These are phyloP conservation scores for Athelia sp. DNA, from an alignment of 1,284 basidiomycete genomes.

Conservation along the genomic window DNA sequence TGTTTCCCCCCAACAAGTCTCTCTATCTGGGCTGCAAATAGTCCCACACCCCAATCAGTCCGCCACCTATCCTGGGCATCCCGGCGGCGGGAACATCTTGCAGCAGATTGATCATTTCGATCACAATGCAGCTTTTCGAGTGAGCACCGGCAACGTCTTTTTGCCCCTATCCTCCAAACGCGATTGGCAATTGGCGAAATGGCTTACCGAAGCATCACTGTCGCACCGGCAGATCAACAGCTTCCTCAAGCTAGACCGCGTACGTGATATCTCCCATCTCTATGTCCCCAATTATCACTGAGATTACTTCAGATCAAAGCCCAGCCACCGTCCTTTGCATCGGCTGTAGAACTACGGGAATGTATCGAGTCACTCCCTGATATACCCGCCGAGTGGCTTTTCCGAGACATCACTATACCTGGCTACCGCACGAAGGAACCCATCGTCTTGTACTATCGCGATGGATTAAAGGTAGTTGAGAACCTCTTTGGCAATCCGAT, in stretches of 20 bases:
- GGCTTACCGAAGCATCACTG: not conserved
- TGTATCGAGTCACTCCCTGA: constrained; percentile 1
- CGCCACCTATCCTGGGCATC: too few relatives aligned
- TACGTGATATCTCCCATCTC: not conserved
- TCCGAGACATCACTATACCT: not conserved
- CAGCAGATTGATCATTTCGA: not conserved
- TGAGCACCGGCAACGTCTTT: not conserved
- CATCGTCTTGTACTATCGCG: not conserved
- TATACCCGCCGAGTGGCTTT: not conserved
- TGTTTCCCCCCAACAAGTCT: too few relatives aligned
- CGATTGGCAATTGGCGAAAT: not conserved
- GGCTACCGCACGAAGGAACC: constrained; percentile 1
- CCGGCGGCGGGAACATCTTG: not conserved
- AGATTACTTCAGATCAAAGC: not conserved
- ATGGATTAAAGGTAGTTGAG: not conserved
- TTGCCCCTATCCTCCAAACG: not conserved
- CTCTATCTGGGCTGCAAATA: too few relatives aligned
- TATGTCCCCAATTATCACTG: not conserved
- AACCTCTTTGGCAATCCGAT: constrained; percentile 1
- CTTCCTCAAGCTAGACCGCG: not conserved
- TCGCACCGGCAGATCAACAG: not conserved
- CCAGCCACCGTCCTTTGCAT: constrained; percentile 2
- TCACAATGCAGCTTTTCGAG: not conserved
- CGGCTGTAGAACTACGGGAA: constrained; percentile 1
- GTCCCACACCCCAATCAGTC: too few relatives aligned